Percentiles rank a stretch among this genome's conserved stretches.
Evolutionary conservation across 2,329 filamentous ascomycete species (phyloP).

Genomic region (Aspergillus versicolor): DNA sequence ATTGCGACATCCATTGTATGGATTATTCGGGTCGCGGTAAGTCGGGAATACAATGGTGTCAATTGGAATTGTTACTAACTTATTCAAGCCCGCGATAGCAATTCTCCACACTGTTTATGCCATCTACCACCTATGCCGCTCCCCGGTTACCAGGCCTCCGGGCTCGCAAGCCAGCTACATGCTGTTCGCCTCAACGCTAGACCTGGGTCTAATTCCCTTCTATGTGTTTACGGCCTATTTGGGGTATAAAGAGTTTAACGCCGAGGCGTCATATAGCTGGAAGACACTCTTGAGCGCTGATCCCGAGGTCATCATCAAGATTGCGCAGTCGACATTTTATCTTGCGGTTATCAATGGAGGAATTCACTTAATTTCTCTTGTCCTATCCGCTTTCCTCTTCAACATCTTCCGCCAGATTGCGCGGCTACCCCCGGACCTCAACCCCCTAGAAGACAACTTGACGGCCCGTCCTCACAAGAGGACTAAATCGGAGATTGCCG

Average conservation of each 20-base stretch:
- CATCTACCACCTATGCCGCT: constrained; percentile 74
- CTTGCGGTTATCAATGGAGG: constrained; percentile 62
- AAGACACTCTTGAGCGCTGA: constrained; percentile 61
- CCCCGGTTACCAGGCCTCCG: constrained; percentile 69
- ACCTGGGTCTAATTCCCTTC: constrained; percentile 65
- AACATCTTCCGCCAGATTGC: constrained; percentile 80
- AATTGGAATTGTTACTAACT: neutral
- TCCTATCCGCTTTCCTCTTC: constrained; percentile 72
- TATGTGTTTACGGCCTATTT: constrained; percentile 60
- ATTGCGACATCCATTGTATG: constrained; percentile 66
- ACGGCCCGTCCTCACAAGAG: constrained; percentile 75
- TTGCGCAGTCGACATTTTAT: constrained; percentile 69
- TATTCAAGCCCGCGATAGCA: constrained; percentile 68
- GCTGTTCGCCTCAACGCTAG: constrained; percentile 74
- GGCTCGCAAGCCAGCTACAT: constrained; percentile 86
- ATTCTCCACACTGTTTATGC: constrained; percentile 72
- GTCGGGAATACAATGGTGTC: constrained; percentile 29
- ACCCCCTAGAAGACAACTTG: constrained; percentile 82
- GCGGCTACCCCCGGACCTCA: constrained; percentile 86
- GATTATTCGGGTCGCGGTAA: constrained; percentile 74
- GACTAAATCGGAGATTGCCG: constrained; percentile 62
- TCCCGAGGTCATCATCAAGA: constrained; percentile 54
- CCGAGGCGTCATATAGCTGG: constrained; percentile 55
- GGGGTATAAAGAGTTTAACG: constrained; percentile 51
- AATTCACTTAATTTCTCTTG: constrained; percentile 69